phyloP scores from a whole-genome alignment of 1,139 yeast species.

The Sugiyamaella novakii region DNA sequence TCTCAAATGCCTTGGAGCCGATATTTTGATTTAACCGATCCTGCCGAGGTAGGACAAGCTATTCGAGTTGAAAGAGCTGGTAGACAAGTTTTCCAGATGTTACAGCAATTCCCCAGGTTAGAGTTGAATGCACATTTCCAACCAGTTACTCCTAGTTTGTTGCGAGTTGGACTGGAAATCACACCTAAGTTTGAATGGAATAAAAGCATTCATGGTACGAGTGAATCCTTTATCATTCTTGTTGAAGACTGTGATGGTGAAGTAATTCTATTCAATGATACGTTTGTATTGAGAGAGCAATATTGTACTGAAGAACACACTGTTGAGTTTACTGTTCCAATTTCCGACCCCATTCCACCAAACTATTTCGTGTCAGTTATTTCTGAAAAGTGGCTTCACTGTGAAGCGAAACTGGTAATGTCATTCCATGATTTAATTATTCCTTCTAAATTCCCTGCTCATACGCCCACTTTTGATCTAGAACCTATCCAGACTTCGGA shows the following conservation, averaged over 20 bases:
- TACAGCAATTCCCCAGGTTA: slow-evolving; percentile 73
- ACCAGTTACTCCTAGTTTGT: slow-evolving; percentile 71
- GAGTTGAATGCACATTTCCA: slow-evolving; percentile 61
- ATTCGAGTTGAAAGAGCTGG: slow-evolving; percentile 73
- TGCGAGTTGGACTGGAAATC: slow-evolving; percentile 67
- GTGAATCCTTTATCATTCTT: slow-evolving; percentile 66
- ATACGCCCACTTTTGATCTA: slow-evolving; percentile 56
- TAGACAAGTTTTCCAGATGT: slow-evolving; percentile 57
- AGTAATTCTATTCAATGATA: slow-evolving; percentile 60
- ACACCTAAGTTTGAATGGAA: slow-evolving; percentile 82
- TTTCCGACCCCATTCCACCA: slow-evolving; percentile 67
- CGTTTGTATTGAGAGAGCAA: slow-evolving; percentile 53
- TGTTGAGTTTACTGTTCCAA: slow-evolving; percentile 66
- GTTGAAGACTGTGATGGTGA: slow-evolving; percentile 90
- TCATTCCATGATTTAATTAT: slow-evolving; percentile 55
- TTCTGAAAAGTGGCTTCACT: slow-evolving; percentile 85
- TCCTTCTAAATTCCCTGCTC: slow-evolving; percentile 72
- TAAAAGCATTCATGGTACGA: slow-evolving; percentile 56
- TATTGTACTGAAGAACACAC: slow-evolving; percentile 56
- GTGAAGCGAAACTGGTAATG: slow-evolving; percentile 65
- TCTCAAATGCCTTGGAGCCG: slow-evolving; percentile 83
- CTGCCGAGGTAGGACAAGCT: slow-evolving; percentile 81
- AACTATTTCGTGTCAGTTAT: slow-evolving; percentile 69
- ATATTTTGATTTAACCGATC: slow-evolving; percentile 63
- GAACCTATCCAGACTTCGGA: slow-evolving; percentile 54